phyloP scores from a whole-genome alignment of 2,329 filamentous ascomycete genomes.

The Talaromyces sp. region DNA sequence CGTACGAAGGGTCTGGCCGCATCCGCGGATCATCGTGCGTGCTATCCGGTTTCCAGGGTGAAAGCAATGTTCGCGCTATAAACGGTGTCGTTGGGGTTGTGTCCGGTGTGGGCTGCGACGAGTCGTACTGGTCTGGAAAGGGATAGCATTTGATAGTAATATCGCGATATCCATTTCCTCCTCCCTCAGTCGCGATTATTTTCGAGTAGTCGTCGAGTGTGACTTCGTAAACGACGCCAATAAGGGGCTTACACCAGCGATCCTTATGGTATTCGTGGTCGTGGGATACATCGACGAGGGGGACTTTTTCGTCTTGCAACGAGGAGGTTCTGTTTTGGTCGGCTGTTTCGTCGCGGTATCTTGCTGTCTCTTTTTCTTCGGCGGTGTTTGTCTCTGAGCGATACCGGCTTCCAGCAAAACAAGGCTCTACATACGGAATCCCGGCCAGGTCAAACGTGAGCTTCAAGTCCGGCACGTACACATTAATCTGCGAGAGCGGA shows the following conservation, averaged over 20 bases:
- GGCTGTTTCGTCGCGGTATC: slow-evolving; percentile 10
- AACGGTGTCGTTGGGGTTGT: slow-evolving; percentile 60
- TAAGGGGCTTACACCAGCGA: slow-evolving; percentile 73
- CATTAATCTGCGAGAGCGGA: slow-evolving; percentile 75
- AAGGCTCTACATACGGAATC: slow-evolving; percentile 81
- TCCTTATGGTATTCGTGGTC: slow-evolving; percentile 46
- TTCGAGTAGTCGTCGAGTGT: slow-evolving; percentile 74
- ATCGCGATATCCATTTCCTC: slow-evolving; percentile 78
- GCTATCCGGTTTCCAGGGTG: slow-evolving; percentile 43
- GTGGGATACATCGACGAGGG: slow-evolving; percentile 18
- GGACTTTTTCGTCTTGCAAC: slow-evolving; percentile 26
- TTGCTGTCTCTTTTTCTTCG: slow-evolving; percentile 16
- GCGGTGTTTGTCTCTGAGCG: slow-evolving; percentile 39
- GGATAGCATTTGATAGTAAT: slow-evolving; percentile 73
- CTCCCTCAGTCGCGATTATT: slow-evolving; percentile 88
- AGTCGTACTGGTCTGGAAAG: slow-evolving; percentile 50
- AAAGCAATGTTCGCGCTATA: slow-evolving; percentile 79
- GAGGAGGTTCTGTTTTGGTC: background rate
- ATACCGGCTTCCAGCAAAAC: slow-evolving; percentile 76
- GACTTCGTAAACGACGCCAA: slow-evolving; percentile 95
- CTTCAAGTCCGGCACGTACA: slow-evolving; percentile 70
- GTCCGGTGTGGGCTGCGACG: slow-evolving; percentile 54
- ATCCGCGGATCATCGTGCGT: slow-evolving; percentile 37
- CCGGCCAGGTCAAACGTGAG: slow-evolving; percentile 84
- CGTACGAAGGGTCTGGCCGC: slow-evolving; percentile 65